Percentiles rank a stretch among this genome's conserved stretches.
phyloP scores from a whole-genome alignment of 345 rosid species.

The Linum trigynum region DNA sequence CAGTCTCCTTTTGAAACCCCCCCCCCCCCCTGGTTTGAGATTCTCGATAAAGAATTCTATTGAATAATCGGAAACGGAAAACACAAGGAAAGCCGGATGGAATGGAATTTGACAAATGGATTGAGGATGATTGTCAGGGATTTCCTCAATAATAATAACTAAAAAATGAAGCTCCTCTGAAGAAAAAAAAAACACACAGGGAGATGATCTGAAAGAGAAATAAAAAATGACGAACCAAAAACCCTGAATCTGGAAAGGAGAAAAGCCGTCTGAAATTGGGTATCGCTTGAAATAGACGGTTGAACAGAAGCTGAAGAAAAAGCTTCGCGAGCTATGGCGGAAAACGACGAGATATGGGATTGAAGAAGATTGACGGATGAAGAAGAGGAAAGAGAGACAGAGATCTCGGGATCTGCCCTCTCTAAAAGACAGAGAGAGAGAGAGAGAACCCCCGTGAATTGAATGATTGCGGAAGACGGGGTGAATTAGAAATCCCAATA shows the following conservation, averaged over 20 bases:
- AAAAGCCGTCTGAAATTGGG: background rate
- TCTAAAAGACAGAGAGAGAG: background rate
- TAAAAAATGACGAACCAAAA: too few relatives aligned
- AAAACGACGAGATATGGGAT: too few relatives aligned
- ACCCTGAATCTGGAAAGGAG: background rate
- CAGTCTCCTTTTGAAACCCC: background rate
- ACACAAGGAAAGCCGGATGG: background rate
- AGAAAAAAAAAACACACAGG: background rate
- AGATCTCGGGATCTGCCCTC: slow-evolving; percentile 6
- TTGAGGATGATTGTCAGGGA: background rate
- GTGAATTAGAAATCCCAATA: background rate
- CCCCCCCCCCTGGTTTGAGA: background rate
- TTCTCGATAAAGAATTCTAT: background rate
- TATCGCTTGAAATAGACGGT: background rate
- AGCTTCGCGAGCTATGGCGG: background rate
- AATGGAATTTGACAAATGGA: background rate
- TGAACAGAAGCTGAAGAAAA: background rate
- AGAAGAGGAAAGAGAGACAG: slow-evolving; percentile 10
- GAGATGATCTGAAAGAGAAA: background rate
- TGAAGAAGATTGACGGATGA: too few relatives aligned
- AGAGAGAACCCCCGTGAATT: slow-evolving; percentile 22
- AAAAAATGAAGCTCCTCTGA: background rate
- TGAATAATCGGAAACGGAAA: background rate
- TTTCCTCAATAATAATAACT: background rate
- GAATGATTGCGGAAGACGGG: background rate